These are phyloP conservation scores for Aspergillus ochraceus DNA, from an alignment of 2,329 filamentous ascomycete genomes.

Conservation along the genomic window DNA sequence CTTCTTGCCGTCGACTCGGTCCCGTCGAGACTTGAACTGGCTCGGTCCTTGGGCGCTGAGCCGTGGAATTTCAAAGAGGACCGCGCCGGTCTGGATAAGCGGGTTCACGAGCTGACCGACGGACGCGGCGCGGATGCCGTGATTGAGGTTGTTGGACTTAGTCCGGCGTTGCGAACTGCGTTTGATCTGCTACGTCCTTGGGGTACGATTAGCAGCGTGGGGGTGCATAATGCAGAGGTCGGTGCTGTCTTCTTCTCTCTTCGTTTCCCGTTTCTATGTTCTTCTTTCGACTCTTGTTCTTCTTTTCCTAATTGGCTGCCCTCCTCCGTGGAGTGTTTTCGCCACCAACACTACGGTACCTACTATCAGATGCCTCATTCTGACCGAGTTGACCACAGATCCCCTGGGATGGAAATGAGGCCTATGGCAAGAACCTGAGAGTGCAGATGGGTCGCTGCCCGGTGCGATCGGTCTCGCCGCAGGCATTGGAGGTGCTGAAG, in stretches of 20 bases:
- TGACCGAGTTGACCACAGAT: conserved; percentile 51
- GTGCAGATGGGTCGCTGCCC: conserved; percentile 77
- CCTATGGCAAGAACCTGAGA: conserved; percentile 67
- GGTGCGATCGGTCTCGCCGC: conserved; percentile 67
- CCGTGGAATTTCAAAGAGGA: conserved; percentile 75
- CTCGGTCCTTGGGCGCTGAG: conserved; percentile 73
- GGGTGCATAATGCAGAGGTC: conserved; percentile 73
- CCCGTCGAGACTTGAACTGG: conserved; percentile 70
- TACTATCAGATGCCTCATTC: background rate
- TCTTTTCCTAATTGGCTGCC: background rate
- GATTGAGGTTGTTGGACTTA: conserved; percentile 74
- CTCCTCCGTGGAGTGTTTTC: background rate
- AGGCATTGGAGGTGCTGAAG: conserved; percentile 64
- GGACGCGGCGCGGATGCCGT: conserved; percentile 84
- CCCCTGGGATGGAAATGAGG: conserved; percentile 65
- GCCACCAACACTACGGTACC: background rate
- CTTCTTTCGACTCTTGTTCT: background rate
- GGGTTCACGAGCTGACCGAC: conserved; percentile 72
- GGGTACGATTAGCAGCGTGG: conserved; percentile 72
- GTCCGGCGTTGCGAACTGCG: conserved; percentile 66
- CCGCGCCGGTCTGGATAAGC: conserved; percentile 62
- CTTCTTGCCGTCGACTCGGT: conserved; percentile 79
- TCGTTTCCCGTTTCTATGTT: background rate
- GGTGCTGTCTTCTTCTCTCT: conserved; percentile 15
- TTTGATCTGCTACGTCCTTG: conserved; percentile 72